Evolutionary conservation across 306 rosid species (phyloP).

Genomic region (Medicago lupulina): DNA sequence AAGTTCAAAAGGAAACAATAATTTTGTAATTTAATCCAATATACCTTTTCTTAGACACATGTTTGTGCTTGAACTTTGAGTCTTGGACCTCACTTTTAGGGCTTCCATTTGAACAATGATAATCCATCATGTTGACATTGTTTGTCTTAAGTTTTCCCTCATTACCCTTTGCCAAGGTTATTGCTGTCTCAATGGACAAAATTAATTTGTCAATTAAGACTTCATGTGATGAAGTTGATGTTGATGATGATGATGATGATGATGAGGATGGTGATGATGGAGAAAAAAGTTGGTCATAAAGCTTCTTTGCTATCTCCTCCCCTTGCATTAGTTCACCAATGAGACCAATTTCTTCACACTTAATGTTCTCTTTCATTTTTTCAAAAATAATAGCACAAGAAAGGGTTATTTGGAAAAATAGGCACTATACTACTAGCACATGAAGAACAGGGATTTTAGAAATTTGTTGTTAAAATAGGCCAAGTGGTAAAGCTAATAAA

Average conservation of each 20-base stretch:
- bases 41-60: conserved; percentile 76
- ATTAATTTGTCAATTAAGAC: conserved; percentile 61
- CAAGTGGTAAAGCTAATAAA: too few species aligned
- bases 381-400: neutral
- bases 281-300: conserved; percentile 45
- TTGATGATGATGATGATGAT: conserved; percentile 50
- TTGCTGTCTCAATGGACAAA: conserved; percentile 60
- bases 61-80: conserved; percentile 51
- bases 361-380: conserved; percentile 50
- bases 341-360: conserved; percentile 52
- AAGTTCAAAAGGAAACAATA: conserved; percentile 8
- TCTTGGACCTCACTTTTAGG: conserved; percentile 55
- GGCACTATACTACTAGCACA: neutral
- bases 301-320: conserved; percentile 64
- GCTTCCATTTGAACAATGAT: conserved; percentile 49
- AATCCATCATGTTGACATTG: conserved; percentile 37
- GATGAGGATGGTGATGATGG: conserved; percentile 56
- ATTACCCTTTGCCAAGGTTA: conserved; percentile 46
- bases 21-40: conserved; percentile 20
- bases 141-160: conserved; percentile 39
- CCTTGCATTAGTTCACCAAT: conserved; percentile 67
- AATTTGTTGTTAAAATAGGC: too few species aligned
- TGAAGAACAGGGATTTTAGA: neutral
- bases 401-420: too few species aligned
- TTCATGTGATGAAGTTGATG: conserved; percentile 53